These are phyloP conservation scores for Tulasnella sp. DNA, from an alignment of 768 basidiomycete genomes.

Conservation along the genomic window DNA sequence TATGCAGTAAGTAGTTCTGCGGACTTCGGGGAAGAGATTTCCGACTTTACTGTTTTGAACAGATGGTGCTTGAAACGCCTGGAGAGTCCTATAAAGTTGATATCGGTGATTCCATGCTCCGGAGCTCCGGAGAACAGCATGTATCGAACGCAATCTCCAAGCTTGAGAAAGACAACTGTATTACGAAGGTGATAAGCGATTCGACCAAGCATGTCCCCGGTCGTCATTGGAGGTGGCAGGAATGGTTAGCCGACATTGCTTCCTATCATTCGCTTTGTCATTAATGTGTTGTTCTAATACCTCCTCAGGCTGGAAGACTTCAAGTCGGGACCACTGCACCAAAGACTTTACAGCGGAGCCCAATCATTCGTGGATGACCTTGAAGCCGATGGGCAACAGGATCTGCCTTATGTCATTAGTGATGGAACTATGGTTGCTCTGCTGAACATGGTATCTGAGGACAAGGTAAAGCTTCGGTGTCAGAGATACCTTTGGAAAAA, in stretches of 20 bases:
- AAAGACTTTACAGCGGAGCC: conserved; percentile 71
- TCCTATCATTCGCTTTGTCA: neutral
- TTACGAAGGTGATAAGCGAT: conserved; percentile 65
- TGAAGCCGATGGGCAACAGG: conserved; percentile 24
- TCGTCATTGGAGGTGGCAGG: conserved; percentile 67
- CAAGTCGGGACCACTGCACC: conserved; percentile 58
- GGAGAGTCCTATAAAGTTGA: conserved; percentile 63
- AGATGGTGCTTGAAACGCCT: conserved; percentile 53
- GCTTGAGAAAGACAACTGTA: conserved; percentile 59
- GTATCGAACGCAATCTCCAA: conserved; percentile 56
- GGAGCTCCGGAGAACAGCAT: conserved; percentile 52
- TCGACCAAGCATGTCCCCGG: conserved; percentile 64
- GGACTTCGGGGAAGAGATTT: neutral
- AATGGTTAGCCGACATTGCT: conserved; percentile 45
- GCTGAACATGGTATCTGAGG: conserved; percentile 76
- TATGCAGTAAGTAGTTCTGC: neutral
- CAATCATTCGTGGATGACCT: conserved; percentile 51
- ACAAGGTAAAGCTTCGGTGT: conserved; percentile 50
- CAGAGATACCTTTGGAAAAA: neutral
- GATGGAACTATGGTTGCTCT: conserved; percentile 72
- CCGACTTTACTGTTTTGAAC: neutral
- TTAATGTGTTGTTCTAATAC: neutral
- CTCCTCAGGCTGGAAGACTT: conserved; percentile 51
- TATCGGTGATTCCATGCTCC: conserved; percentile 56
- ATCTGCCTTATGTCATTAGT: conserved; percentile 48